Evolutionary conservation across 352 stramenopile genomes (phyloP), one percentile per base, ranked within the genome.

Genomic region (Phytophthora cryptogea): DNA sequence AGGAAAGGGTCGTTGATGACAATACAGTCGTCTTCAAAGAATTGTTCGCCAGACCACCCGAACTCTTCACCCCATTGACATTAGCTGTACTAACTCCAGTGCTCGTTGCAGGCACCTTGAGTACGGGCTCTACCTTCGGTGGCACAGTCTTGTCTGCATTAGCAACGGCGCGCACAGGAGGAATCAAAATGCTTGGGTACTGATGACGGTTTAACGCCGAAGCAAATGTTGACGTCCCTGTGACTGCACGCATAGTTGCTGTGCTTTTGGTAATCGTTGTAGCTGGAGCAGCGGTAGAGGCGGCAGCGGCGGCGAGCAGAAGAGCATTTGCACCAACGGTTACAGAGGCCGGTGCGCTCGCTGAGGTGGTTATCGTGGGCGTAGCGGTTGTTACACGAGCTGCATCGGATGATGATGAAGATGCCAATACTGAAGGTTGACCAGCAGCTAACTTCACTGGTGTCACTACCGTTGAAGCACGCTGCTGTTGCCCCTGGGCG

Each of bases 121-220:
- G n/a, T 13, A 33, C 49, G 9, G 60, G 23, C 31, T 63, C 53
- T 2, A 59, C 37, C 20, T 72, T 63, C 9, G 58, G 52, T 3
- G 44, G 39, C 23, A 35, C 35, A 8, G 41, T 68, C 17, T 70
- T 78, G 4, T 47, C 14, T 35, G 51, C 28, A 10, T 49, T 64
- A 46, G 42, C 67, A 11, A 39, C 37, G 11, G 49, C 13, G 0
- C 43, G 51, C 37, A 60, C 54, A 14, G 64, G 49, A 14, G 68
- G 66, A 39, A 90, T 66, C 28, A 92, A 42, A 31, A 90, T 89
- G 52, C 76, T 90, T 28, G 83, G 80, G 26, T 90, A 85, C 33
- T 77, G 64, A 42, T 58, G 72, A 23, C 78, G 75, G 10, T 74
- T 68, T 28, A 89, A 78, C 0, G 58, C 59, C 33, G 76, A 30